Percentiles rank a stretch among this genome's conserved stretches.
Conservation (phyloP, 2,329 filamentous ascomycete species). For the Tolypocladium capitatum region DNA sequence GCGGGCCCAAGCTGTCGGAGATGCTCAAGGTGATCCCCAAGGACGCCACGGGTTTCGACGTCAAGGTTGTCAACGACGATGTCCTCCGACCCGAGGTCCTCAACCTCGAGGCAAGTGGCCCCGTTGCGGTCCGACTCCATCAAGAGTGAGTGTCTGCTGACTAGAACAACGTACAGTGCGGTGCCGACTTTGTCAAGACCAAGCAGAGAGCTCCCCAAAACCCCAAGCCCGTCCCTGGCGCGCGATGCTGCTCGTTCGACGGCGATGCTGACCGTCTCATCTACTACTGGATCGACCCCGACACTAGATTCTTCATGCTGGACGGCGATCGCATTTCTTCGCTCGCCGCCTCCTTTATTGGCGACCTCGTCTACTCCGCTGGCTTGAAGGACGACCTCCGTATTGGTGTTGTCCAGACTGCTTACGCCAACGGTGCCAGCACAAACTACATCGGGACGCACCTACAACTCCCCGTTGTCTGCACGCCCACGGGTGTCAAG, state of each 20-base stretch:
- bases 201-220: conserved; percentile 79
- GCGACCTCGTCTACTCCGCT: conserved; percentile 69
- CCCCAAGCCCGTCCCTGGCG: conserved; percentile 62
- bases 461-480: conserved; percentile 78
- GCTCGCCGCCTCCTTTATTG: conserved; percentile 84
- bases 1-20: conserved; percentile 78
- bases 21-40: conserved; percentile 70
- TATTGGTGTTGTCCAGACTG: conserved; percentile 92
- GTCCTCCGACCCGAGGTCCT: conserved; percentile 79
- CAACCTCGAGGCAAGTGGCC: conserved; percentile 62
- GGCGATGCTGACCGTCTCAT: conserved; percentile 92
- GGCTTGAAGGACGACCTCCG: conserved; percentile 69
- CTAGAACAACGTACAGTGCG: conserved; percentile 44
- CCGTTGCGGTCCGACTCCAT: background rate
- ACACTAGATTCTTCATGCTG: conserved; percentile 77
- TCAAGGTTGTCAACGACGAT: conserved; percentile 86
- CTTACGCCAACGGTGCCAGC: conserved; percentile 91
- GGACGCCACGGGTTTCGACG: conserved; percentile 58
- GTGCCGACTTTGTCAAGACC: conserved; percentile 95
- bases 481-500: conserved; percentile 93
- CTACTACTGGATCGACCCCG: conserved; percentile 81
- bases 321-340: conserved; percentile 96
- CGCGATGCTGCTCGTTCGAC: conserved; percentile 81
- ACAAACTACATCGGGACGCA: conserved; percentile 85
- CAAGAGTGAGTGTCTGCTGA: conserved; percentile 1